Base-by-base conservation (phyloP, 2,329 filamentous ascomycete species). In the Cladosporium colombiae region DNA sequence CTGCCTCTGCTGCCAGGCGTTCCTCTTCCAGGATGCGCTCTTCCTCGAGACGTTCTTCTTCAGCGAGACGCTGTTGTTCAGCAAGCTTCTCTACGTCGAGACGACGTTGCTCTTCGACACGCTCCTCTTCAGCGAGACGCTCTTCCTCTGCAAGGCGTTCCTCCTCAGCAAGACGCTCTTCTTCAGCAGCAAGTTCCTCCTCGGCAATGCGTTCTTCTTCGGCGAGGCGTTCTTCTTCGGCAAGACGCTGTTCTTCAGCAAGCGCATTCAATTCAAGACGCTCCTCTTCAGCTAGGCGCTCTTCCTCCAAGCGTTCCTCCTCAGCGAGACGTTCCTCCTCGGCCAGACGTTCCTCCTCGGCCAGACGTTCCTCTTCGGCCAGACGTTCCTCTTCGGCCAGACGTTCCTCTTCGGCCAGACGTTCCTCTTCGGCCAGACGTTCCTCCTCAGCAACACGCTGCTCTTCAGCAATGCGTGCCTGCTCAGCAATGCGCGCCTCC, bases 391-490 rank as follows among this genome's bases (percentile, higher is more conserved):
- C 57, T 23, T 60, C 57, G 0, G 57, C 57, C 1, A 60, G 27
- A 21, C 57, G 37, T 23, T 49, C 57, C 59, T 63, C 40, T 53
- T 66, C 65, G 11, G 55, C 57, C 6, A 60, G 13, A 40, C 57
- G 57, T 29, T 60, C 57, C 37, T 60, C 37, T 50, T 62, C 59
- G 3, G 46, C 59, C 5, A 40, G 4, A 11, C 59, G 46, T n/a
- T 62, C 31, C 7, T 62, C 59, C 8, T 62, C 59, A 29, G 59
- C 59, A 6, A 62, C 27, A 21, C 59, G 59, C 16, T 62, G 31
- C 44, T 49, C 59, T 67, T 67, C 65, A 53, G 49, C 59, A n/a
- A 60, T 60, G 10, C 37, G 57, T 44, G 35, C 37, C 37, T 59
- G 37, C 46, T 62, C 59, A 18, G 46, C 59, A 14, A 37, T 14